Conservation (phyloP, 225 moss, liverwort and hornwort genomes). For the Marchantia polymorpha region DNA sequence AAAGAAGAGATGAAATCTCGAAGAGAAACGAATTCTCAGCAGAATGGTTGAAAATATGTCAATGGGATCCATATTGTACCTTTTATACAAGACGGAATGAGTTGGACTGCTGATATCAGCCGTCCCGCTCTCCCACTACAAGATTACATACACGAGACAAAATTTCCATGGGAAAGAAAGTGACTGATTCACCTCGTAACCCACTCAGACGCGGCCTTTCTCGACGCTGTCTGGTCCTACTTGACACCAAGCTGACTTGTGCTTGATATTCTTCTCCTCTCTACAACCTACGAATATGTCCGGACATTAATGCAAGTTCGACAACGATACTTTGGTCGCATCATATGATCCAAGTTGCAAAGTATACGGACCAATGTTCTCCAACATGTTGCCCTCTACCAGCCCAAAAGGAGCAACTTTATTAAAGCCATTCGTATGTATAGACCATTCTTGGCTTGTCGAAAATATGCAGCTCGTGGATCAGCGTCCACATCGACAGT, state of each 20-base stretch:
- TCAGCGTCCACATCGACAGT: conserved; percentile 84
- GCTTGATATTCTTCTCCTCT: not conserved
- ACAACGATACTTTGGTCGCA: too few species aligned
- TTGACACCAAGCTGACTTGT: not conserved
- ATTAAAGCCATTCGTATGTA: conserved; percentile 90
- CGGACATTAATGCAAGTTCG: not conserved
- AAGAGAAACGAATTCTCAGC: not conserved
- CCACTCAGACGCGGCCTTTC: not conserved
- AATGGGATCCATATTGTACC: too few species aligned
- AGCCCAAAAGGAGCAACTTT: conserved; percentile 83
- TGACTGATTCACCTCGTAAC: not conserved
- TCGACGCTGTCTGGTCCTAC: not conserved
- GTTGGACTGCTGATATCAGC: not conserved
- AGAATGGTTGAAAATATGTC: not conserved
- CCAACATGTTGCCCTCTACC: conserved; percentile 22
- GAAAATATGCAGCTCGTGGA: conserved; percentile 93
- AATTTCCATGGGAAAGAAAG: not conserved
- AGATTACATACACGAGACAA: not conserved
- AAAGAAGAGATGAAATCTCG: too few species aligned
- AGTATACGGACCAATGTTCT: too few species aligned
- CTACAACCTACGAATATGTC: not conserved
- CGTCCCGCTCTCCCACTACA: not conserved
- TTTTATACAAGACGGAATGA: not conserved
- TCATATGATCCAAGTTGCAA: too few species aligned
- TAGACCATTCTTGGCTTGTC: conserved; percentile 96